Percentiles rank a stretch among this genome's conserved stretches.
phyloP scores from a whole-genome alignment of 1,139 yeast species.

The Kluyveromyces marxianus region DNA sequence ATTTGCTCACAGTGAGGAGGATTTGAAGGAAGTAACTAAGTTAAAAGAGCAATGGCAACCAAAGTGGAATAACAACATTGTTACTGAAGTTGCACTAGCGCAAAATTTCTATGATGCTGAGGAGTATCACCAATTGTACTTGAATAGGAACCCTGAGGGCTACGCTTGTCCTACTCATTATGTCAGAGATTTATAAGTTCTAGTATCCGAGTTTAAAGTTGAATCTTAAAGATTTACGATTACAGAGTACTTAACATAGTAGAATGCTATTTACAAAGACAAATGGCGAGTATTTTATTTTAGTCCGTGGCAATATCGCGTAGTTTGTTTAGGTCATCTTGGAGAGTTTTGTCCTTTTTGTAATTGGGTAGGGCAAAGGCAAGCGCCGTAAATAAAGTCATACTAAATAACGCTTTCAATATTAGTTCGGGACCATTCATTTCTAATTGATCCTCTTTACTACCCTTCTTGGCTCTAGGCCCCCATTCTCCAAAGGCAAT shows the following conservation, averaged over 20 bases:
- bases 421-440: conserved; percentile 16
- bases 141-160: conserved; percentile 72
- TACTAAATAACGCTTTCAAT: conserved; percentile 20
- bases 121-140: conserved; percentile 80
- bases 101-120: conserved; percentile 83
- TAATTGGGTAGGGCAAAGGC: conserved; percentile 20
- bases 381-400: conserved; percentile 18
- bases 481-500: conserved; percentile 26
- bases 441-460: conserved; percentile 11
- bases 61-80: conserved; percentile 48
- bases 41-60: conserved; percentile 44
- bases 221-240: conserved; percentile 2
- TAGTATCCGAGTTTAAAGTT: neutral
- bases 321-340: conserved; percentile 10
- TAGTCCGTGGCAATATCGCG: neutral
- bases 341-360: conserved; percentile 15
- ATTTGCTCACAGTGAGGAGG: conserved; percentile 51
- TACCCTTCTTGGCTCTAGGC: conserved; percentile 18
- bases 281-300: neutral
- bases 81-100: conserved; percentile 64
- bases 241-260: neutral
- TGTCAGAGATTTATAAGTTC: conserved; percentile 38
- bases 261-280: no score
- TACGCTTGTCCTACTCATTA: conserved; percentile 88
- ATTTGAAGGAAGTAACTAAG: conserved; percentile 36